Percentiles rank a stretch among this genome's conserved stretches.
phyloP scores from a whole-genome alignment of 73 alveolate species.

The Blepharisma stoltei region DNA sequence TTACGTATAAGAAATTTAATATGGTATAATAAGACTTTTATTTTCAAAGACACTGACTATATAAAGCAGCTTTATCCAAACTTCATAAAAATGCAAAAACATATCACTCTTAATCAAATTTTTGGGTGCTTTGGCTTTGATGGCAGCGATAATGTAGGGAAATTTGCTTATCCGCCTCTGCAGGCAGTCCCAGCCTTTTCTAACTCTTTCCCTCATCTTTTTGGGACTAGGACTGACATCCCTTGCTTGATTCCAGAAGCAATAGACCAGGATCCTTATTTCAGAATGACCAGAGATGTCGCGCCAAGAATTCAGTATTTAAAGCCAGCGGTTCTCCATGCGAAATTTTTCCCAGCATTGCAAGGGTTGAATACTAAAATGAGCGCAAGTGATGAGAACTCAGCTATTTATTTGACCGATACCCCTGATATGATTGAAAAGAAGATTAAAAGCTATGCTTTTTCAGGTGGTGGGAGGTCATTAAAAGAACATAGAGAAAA shows the following conservation, averaged over 20 bases:
- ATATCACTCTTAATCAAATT: slow-evolving; percentile 80
- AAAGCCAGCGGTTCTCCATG: slow-evolving; percentile 92
- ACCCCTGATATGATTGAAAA: slow-evolving; percentile 81
- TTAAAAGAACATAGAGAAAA: slow-evolving; percentile 92
- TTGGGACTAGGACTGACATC: slow-evolving; percentile 64
- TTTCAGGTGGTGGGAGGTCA: slow-evolving; percentile 97
- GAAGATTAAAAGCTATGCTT: slow-evolving; percentile 93
- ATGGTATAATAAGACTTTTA: slow-evolving; percentile 98
- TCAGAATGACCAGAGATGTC: slow-evolving; percentile 98
- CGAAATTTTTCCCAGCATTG: slow-evolving; percentile 97
- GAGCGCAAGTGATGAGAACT: slow-evolving; percentile 68
- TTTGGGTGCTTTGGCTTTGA: slow-evolving; percentile 92
- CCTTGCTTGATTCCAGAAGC: slow-evolving; percentile 97
- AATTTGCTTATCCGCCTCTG: slow-evolving; percentile 96
- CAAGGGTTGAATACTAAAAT: slow-evolving; percentile 84
- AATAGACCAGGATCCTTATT: slow-evolving; percentile 99
- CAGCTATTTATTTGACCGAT: slow-evolving; percentile 86
- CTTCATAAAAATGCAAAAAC: slow-evolving; percentile 82
- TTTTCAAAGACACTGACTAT: slow-evolving; percentile 92
- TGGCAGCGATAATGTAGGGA: slow-evolving; percentile 96
- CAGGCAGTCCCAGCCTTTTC: slow-evolving; percentile 98
- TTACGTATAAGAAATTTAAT: too few relatives aligned
- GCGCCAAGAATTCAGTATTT: slow-evolving; percentile 89
- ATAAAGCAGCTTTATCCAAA: slow-evolving; percentile 90
- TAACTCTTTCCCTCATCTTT: slow-evolving; percentile 89